Evolutionary conservation across 306 rosid genomes (phyloP).

Genomic region (Pyrus betulifolia): DNA sequence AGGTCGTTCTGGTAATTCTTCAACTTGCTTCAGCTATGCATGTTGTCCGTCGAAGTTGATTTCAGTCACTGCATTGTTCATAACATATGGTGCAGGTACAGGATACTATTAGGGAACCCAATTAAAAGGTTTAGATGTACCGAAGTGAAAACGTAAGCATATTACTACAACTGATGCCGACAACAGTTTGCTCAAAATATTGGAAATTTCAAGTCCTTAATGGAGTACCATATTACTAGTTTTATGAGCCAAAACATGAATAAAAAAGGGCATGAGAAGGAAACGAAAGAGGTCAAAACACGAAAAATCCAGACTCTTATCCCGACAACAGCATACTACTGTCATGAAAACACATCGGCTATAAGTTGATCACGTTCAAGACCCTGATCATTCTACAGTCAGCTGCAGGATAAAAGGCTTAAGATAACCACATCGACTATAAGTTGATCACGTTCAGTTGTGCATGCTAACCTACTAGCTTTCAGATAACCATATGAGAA

Average conservation of each 20-base stretch:
- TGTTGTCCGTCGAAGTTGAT: conserved; percentile 43
- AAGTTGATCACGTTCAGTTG: not conserved
- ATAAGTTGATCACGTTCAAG: not conserved
- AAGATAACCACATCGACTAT: no score
- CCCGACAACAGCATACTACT: not conserved
- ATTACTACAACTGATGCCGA: no score
- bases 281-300: not conserved
- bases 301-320: not conserved
- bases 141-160: no score
- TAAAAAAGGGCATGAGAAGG: not conserved
- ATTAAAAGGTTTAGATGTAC: no score
- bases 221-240: no score
- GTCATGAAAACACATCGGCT: not conserved
- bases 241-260: no score
- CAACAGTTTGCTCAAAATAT: no score
- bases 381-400: not conserved
- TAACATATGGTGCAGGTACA: conserved; percentile 41
- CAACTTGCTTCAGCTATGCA: conserved; percentile 39
- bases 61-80: conserved; percentile 51
- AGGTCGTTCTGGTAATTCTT: conserved; percentile 77
- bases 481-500: not conserved
- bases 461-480: not conserved
- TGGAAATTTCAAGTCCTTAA: no score
- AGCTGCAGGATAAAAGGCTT: not conserved
- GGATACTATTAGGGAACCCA: not conserved